Evolutionary conservation across 306 rosid genomes (phyloP).

Genomic region (Vigna unguiculata): DNA sequence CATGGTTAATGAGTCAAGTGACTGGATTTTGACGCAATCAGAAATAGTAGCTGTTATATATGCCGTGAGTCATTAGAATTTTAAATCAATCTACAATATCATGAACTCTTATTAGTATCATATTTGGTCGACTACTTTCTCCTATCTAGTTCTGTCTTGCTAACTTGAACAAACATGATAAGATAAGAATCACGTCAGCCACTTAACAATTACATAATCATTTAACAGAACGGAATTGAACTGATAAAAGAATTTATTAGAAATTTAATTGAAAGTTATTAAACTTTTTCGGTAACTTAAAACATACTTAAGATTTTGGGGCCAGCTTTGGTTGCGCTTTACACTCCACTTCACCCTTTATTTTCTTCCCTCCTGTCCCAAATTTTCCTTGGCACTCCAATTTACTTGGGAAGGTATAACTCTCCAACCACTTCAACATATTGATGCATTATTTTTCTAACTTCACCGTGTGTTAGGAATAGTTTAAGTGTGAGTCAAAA

Average conservation of each 20-base stretch:
- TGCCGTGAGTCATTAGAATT: slow-evolving; percentile 68
- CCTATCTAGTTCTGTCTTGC: too few species aligned
- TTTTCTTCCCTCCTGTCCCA: slow-evolving; percentile 74
- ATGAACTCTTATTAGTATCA: slow-evolving; percentile 4
- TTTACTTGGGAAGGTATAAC: slow-evolving; percentile 94
- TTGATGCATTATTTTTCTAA: slow-evolving; percentile 25
- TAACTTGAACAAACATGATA: too few species aligned
- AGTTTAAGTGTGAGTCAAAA: too few species aligned
- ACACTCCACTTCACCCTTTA: slow-evolving; percentile 90
- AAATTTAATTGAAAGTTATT: too few species aligned
- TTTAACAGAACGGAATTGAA: too few species aligned
- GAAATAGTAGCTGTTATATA: slow-evolving; percentile 82
- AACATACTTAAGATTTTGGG: slow-evolving; percentile 92
- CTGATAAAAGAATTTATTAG: too few species aligned
- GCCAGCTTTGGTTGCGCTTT: slow-evolving; percentile 88
- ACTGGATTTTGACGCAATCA: slow-evolving; percentile 81
- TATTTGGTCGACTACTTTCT: too few species aligned
- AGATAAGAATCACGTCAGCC: too few species aligned
- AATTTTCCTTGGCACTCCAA: slow-evolving; percentile 86
- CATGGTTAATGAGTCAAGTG: slow-evolving; percentile 54
- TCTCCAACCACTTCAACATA: slow-evolving; percentile 35
- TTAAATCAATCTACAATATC: slow-evolving; percentile 27
- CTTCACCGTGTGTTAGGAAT: background rate
- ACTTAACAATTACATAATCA: too few species aligned
- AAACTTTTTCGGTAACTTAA: too few species aligned